Evolutionary conservation across 2,329 filamentous ascomycete genomes (phyloP).

Genomic region (Taxawa tesnikishii): DNA sequence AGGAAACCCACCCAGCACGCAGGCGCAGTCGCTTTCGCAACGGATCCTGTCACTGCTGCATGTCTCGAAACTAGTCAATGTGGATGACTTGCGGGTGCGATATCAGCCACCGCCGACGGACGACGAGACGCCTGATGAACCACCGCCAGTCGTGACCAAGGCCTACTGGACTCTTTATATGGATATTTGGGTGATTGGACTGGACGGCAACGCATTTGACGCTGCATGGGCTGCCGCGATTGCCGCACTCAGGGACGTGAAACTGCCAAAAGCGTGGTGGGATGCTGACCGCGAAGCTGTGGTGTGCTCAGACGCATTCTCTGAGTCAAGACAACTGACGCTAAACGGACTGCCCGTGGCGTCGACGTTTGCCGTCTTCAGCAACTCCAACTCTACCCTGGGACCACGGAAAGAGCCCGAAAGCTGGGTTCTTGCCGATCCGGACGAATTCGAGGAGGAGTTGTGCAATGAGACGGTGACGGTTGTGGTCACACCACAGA

Average conservation of each 20-base stretch:
- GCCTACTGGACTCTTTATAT: conserved; percentile 95
- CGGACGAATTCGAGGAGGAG: conserved; percentile 79
- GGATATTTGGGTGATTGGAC: conserved; percentile 85
- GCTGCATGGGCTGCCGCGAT: conserved; percentile 77
- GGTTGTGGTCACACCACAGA: conserved; percentile 49
- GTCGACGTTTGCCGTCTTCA: conserved; percentile 68
- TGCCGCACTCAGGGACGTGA: conserved; percentile 67
- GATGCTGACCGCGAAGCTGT: conserved; percentile 70
- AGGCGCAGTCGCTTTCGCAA: conserved; percentile 78
- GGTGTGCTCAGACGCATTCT: conserved; percentile 54
- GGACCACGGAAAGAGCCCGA: conserved; percentile 23
- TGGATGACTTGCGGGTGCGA: conserved; percentile 57
- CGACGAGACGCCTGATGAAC: conserved; percentile 30
- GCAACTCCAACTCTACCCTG: conserved; percentile 39
- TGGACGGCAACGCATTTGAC: conserved; percentile 87
- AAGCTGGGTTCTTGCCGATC: conserved; percentile 71
- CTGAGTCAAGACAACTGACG: conserved; percentile 42
- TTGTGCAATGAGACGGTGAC: conserved; percentile 75
- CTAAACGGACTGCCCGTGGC: conserved; percentile 61
- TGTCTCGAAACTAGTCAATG: conserved; percentile 52
- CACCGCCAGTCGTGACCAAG: conserved; percentile 44
- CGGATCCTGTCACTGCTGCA: conserved; percentile 67
- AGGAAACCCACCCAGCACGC: conserved; percentile 63
- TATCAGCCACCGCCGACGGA: conserved; percentile 33
- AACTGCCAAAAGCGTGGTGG: conserved; percentile 68